These are phyloP conservation scores for Keithomyces neogunnii DNA, from an alignment of 2,329 filamentous ascomycete species.

Conservation along the genomic window DNA sequence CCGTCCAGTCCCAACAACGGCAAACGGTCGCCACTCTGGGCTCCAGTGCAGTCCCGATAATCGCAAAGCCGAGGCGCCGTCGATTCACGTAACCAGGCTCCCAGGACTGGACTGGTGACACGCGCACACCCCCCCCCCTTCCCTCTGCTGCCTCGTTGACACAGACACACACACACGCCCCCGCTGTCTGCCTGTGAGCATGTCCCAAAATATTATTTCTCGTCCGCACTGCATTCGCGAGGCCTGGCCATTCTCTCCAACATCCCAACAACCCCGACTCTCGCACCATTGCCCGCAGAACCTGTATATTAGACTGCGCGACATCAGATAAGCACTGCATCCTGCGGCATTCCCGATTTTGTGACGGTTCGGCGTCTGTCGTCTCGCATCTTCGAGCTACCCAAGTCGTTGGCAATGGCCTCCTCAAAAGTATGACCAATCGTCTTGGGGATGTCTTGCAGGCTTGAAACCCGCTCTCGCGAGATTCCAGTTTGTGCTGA, in stretches of 20 bases:
- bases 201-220: slow-evolving; percentile 33
- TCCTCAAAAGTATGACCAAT: slow-evolving; percentile 49
- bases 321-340: slow-evolving; percentile 4
- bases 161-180: slow-evolving; percentile 13
- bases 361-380: slow-evolving; percentile 24
- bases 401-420: slow-evolving; percentile 43
- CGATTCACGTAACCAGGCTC: slow-evolving; percentile 19
- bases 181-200: slow-evolving; percentile 9
- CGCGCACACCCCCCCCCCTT: slow-evolving; percentile 15
- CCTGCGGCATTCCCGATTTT: slow-evolving; percentile 13
- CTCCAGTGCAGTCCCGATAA: slow-evolving; percentile 17
- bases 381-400: slow-evolving; percentile 24
- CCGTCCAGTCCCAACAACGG: slow-evolving; percentile 6
- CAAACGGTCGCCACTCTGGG: neutral
- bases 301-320: slow-evolving; percentile 9
- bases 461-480: slow-evolving; percentile 21
- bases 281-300: neutral
- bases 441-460: slow-evolving; percentile 15
- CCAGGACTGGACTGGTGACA: slow-evolving; percentile 14
- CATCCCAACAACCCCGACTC: slow-evolving; percentile 3
- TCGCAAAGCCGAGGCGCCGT: slow-evolving; percentile 20
- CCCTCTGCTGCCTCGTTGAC: slow-evolving; percentile 2
- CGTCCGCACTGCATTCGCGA: slow-evolving; percentile 17
- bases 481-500: slow-evolving; percentile 26
- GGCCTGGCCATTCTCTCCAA: slow-evolving; percentile 9